These are phyloP conservation scores for Hymenoscyphus fructigenus DNA, from an alignment of 2,329 filamentous ascomycete genomes.

Conservation along the genomic window DNA sequence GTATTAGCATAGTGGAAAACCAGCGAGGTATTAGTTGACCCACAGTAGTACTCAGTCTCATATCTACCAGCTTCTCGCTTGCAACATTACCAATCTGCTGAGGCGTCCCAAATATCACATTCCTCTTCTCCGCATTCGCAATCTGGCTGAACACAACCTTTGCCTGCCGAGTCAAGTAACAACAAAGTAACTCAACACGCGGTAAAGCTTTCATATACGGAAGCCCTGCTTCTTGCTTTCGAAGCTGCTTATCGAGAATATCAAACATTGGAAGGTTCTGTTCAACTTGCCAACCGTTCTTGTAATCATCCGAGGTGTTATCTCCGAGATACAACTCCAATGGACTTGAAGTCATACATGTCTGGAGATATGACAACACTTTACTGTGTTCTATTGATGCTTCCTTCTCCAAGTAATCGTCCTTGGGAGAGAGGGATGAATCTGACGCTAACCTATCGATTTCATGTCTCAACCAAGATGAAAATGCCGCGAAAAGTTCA, in stretches of 20 bases:
- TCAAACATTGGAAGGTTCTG: slow-evolving; percentile 48
- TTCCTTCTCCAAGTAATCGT: slow-evolving; percentile 77
- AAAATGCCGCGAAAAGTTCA: slow-evolving; percentile 74
- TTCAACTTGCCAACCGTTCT: slow-evolving; percentile 47
- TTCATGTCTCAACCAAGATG: slow-evolving; percentile 78
- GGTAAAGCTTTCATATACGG: slow-evolving; percentile 52
- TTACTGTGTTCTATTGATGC: slow-evolving; percentile 70
- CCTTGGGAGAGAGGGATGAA: slow-evolving; percentile 53
- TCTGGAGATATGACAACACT: slow-evolving; percentile 75
- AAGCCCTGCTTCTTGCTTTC: slow-evolving; percentile 31
- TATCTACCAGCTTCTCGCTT: slow-evolving; percentile 25
- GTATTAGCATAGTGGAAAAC: slow-evolving; percentile 7
- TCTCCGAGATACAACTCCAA: slow-evolving; percentile 60
- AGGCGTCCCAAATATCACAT: slow-evolving; percentile 64
- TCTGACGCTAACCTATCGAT: slow-evolving; percentile 75
- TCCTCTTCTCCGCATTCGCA: slow-evolving; percentile 66
- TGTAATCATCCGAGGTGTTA: slow-evolving; percentile 50
- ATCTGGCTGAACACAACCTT: slow-evolving; percentile 64
- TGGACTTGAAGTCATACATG: slow-evolving; percentile 65
- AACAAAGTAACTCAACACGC: slow-evolving; percentile 62
- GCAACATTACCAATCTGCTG: slow-evolving; percentile 25
- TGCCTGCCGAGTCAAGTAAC: slow-evolving; percentile 57
- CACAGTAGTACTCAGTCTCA: slow-evolving; percentile 31
- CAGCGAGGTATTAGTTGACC: slow-evolving; percentile 1
- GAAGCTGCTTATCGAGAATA: slow-evolving; percentile 41